Conservation (phyloP, 2,329 filamentous ascomycete species). For the Scedosporium apiospermum region DNA sequence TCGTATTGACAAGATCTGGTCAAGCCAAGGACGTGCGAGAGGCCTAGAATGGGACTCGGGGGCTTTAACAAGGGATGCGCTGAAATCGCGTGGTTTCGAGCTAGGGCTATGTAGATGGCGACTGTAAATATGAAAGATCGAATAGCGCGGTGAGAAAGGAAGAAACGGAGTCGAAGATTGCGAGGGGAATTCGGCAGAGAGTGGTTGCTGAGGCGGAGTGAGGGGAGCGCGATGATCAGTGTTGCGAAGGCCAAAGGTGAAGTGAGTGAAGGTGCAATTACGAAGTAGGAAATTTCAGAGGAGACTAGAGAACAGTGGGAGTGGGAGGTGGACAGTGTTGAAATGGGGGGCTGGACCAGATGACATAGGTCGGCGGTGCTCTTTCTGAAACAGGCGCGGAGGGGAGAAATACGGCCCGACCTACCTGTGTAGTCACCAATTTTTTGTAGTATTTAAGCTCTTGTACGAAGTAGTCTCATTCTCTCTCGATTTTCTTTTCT, state of each 20-base stretch:
- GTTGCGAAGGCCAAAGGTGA: background rate
- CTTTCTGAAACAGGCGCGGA: slow-evolving; percentile 1
- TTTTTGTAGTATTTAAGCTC: background rate
- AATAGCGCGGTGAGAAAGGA: background rate
- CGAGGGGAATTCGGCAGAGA: background rate
- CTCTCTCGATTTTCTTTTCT: background rate
- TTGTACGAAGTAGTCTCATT: background rate
- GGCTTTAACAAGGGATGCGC: background rate
- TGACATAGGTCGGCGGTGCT: background rate
- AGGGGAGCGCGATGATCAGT: background rate
- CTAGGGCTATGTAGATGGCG: background rate
- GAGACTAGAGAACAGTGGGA: background rate
- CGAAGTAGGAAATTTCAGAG: background rate
- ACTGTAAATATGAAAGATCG: background rate
- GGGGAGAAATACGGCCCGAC: background rate
- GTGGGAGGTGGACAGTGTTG: background rate
- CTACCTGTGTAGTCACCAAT: background rate
- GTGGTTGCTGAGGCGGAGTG: background rate
- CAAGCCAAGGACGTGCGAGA: background rate
- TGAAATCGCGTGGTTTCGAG: background rate
- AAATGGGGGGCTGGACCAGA: background rate
- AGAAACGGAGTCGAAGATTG: background rate
- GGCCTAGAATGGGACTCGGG: background rate
- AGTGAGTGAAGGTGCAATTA: background rate
- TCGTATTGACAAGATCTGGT: background rate